phyloP scores from a whole-genome alignment of 108 stramenopile species.

The Mediolabrus comicus region DNA sequence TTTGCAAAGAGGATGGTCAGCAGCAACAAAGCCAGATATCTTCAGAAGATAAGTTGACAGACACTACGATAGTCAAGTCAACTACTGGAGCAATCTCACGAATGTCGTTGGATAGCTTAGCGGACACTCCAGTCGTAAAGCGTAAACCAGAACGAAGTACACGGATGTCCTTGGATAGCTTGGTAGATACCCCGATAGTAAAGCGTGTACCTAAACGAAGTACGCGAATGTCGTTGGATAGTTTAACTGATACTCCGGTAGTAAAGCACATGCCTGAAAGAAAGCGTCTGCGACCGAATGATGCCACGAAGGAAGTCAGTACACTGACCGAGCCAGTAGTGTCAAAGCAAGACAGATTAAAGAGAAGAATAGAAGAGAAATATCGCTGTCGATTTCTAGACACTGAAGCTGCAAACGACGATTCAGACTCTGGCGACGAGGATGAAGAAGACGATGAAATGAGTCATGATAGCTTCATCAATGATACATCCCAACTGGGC shows the following conservation, averaged over 20 bases:
- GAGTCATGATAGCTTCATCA: slow-evolving; percentile 73
- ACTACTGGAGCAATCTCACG: background rate
- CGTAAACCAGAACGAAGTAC: background rate
- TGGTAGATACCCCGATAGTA: slow-evolving; percentile 11
- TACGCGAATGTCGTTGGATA: background rate
- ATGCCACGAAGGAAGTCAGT: slow-evolving; percentile 7
- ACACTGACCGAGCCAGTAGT: background rate
- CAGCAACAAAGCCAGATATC: slow-evolving; percentile 2
- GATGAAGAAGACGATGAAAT: slow-evolving; percentile 77
- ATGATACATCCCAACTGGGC: slow-evolving; percentile 78
- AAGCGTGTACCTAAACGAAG: background rate
- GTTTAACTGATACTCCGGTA: slow-evolving; percentile 17
- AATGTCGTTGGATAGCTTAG: slow-evolving; percentile 5
- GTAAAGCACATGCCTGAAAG: slow-evolving; percentile 9
- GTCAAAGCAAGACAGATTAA: slow-evolving; percentile 21
- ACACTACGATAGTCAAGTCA: background rate
- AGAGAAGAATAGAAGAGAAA: slow-evolving; percentile 31
- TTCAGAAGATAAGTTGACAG: slow-evolving; percentile 15
- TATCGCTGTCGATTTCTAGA: slow-evolving; percentile 49
- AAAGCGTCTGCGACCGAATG: slow-evolving; percentile 30
- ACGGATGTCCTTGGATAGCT: background rate
- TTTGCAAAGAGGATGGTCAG: background rate
- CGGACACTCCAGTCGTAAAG: slow-evolving; percentile 5
- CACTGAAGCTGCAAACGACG: slow-evolving; percentile 59
- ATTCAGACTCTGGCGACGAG: slow-evolving; percentile 49